Percentiles rank a stretch among this genome's conserved stretches.
Evolutionary conservation across 495 filamentous ascomycete species (phyloP).

Genomic region (Aspergillus asperescens): DNA sequence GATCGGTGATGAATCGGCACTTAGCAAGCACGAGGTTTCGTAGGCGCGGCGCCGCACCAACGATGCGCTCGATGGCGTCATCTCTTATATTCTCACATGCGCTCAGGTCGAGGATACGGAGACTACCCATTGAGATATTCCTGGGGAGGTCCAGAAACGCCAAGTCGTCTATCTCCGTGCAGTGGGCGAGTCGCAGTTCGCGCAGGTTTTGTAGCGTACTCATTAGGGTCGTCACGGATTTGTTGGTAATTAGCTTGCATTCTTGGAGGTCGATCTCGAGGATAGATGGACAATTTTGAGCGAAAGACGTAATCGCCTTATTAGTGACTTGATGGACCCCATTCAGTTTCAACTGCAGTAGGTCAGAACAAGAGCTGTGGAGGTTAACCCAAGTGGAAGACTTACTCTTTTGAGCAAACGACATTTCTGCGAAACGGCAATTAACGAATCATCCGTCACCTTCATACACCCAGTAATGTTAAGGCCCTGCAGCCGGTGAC

Average conservation of each 20-base stretch:
- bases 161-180: conserved; percentile 71
- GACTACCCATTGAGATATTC: conserved; percentile 66
- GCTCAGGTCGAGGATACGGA: conserved; percentile 92
- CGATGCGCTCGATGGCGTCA: conserved; percentile 78
- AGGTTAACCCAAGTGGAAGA: neutral
- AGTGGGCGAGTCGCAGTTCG: conserved; percentile 82
- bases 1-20: conserved; percentile 86
- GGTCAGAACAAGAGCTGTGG: conserved; percentile 21
- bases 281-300: conserved; percentile 80
- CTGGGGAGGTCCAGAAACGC: conserved; percentile 81
- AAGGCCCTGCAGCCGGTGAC: conserved; percentile 79
- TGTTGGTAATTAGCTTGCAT: conserved; percentile 73
- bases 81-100: conserved; percentile 79
- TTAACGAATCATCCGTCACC: conserved; percentile 79
- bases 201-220: conserved; percentile 71
- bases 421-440: conserved; percentile 76
- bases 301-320: conserved; percentile 74
- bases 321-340: conserved; percentile 76
- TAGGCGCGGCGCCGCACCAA: conserved; percentile 77
- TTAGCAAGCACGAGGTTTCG: conserved; percentile 92
- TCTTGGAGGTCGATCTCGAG: conserved; percentile 94
- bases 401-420: conserved; percentile 81
- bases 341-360: conserved; percentile 81
- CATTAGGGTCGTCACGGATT: conserved; percentile 72
- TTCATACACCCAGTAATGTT: conserved; percentile 85